Evolutionary conservation across 345 rosid species (phyloP), one percentile per base, ranked within the genome.

Genomic region (Eucalyptus decipiens): DNA sequence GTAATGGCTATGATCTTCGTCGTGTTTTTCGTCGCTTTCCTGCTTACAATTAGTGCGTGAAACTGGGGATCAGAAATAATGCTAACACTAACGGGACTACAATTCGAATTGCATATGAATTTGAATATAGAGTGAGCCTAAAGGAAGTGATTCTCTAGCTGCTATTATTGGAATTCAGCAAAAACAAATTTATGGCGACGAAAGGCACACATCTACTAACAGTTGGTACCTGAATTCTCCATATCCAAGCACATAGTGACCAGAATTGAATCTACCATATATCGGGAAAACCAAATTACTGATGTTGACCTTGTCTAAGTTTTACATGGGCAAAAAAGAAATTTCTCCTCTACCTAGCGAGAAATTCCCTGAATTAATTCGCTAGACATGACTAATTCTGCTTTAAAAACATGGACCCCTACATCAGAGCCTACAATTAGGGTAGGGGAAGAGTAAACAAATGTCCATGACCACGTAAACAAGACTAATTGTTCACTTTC

Each of bases 21-120:
- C 6, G 88, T 90, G 65, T 87, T 90, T 23, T 90, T 24, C 92
- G 86, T 76, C 88, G 91, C 49, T 89, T 89, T 45, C 89, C 89
- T 87, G 65, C 90, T n/a, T 76, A 85, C 37, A 24, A 86, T 86
- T 32, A 50, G 32, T 11, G 34, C 88, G 30, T 72, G 9, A 81
- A 62, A 86, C 17, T 37, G 6, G 83, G 45, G 26, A 72, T 72
- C 43, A 10, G 45, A 24, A 72, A 37, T 42, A 10, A 19, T 7
- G 15, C 83, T 72, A 18, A 72, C 8, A 18, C 83, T 72, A 10
- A 37, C 8, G 26, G 23, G 30, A n/a, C 43, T 32, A n/a, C 9
- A 24, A 28, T 28, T 47, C 5, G 16, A 40, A 48, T 65, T 52
- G 72, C n/a, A 67, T 18, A 45, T 5, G 32, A 17, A 15, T 42